A percentile compares a stretch with the other conserved stretches of the same genome.
These are phyloP conservation scores for Alternaria gaisen DNA, from an alignment of 2,329 filamentous ascomycete species.

Conservation along the genomic window DNA sequence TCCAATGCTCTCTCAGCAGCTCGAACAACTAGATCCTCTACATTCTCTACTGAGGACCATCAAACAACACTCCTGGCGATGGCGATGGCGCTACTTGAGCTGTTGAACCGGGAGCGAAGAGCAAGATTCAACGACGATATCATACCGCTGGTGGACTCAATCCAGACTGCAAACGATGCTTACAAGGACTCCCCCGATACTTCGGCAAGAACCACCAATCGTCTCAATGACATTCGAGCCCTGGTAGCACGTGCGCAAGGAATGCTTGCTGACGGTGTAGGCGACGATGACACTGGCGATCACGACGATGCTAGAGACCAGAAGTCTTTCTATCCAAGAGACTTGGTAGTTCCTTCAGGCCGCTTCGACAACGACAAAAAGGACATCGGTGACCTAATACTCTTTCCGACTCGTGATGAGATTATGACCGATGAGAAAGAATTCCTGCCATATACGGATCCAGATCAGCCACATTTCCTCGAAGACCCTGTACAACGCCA, in stretches of 20 bases:
- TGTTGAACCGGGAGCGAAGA: conserved; percentile 30
- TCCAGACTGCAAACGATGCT: conserved; percentile 15
- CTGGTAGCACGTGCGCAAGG: conserved; percentile 28
- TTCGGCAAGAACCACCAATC: conserved; percentile 2
- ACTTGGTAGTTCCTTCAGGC: conserved; percentile 28
- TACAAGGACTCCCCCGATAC: conserved; percentile 5
- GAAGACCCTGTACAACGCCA: conserved; percentile 33
- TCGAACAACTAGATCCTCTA: neutral
- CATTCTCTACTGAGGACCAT: neutral
- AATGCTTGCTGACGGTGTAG: conserved; percentile 17
- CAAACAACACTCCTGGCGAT: conserved; percentile 21
- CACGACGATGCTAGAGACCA: neutral
- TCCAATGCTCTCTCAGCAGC: conserved; percentile 20
- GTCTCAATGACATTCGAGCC: conserved; percentile 22
- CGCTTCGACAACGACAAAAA: conserved; percentile 47
- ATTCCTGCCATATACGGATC: conserved; percentile 43
- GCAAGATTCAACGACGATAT: conserved; percentile 34
- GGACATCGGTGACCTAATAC: conserved; percentile 41
- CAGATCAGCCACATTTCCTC: conserved; percentile 40
- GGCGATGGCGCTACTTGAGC: conserved; percentile 25
- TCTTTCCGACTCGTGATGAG: conserved; percentile 46
- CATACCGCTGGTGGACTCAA: conserved; percentile 9
- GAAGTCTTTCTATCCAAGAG: conserved; percentile 35
- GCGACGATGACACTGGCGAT: neutral
- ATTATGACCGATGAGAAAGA: conserved; percentile 52